phyloP scores from a whole-genome alignment of 371 early-diverging fungal genomes.

The Mortierella sp. region DNA sequence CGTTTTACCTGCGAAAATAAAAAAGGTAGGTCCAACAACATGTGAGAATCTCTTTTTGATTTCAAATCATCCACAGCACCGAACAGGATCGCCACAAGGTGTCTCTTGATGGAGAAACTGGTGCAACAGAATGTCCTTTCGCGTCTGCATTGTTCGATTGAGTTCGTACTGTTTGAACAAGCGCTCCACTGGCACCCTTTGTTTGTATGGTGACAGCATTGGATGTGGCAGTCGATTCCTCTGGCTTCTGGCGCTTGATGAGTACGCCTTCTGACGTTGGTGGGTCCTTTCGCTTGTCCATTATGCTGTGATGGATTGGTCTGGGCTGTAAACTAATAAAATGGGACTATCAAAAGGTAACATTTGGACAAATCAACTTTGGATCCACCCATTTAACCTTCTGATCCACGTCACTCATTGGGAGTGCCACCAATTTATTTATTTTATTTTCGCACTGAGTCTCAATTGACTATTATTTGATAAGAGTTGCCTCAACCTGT shows the following conservation, averaged over 20 bases:
- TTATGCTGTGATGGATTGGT: slow-evolving; percentile 8
- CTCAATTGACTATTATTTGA: slow-evolving; percentile 19
- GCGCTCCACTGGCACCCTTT: slow-evolving; percentile 66
- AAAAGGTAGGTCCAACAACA: neutral
- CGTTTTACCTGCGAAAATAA: slow-evolving; percentile 71
- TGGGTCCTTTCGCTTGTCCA: slow-evolving; percentile 67
- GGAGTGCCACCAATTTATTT: too few species aligned
- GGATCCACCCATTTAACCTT: too few species aligned
- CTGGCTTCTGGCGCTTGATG: slow-evolving; percentile 69
- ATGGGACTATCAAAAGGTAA: too few species aligned
- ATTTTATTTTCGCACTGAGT: too few species aligned
- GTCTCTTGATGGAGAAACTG: too few species aligned
- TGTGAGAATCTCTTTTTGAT: neutral
- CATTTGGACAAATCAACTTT: too few species aligned
- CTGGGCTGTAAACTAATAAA: neutral
- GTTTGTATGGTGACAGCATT: slow-evolving; percentile 64
- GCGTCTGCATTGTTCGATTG: neutral
- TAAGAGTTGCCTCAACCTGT: slow-evolving; percentile 48
- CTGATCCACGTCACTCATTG: too few species aligned
- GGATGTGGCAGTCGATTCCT: slow-evolving; percentile 54
- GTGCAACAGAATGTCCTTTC: neutral
- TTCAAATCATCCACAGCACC: neutral
- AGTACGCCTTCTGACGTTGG: slow-evolving; percentile 61
- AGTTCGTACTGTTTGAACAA: slow-evolving; percentile 70
- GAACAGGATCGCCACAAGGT: too few species aligned